These are phyloP conservation scores for Sphagnurus paluster DNA, from an alignment of 1,284 basidiomycete species.

Conservation along the genomic window DNA sequence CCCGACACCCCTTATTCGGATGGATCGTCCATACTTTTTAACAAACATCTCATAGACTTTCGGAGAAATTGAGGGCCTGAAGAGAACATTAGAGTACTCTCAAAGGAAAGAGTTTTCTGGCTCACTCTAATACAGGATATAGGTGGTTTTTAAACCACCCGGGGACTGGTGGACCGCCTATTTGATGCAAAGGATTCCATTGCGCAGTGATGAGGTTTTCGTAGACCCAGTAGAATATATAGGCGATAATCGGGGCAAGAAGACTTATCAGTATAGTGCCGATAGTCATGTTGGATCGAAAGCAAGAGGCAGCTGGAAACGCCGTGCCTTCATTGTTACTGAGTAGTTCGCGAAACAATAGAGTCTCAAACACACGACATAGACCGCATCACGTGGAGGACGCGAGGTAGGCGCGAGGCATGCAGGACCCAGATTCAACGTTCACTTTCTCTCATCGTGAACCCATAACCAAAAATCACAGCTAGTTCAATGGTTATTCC, in stretches of 20 bases:
- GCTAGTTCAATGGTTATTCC: too few species aligned
- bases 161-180: conserved; percentile 59
- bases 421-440: too few species aligned
- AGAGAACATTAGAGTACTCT: background rate
- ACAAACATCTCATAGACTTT: conserved; percentile 52
- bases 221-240: conserved; percentile 30
- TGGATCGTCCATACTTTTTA: conserved; percentile 53
- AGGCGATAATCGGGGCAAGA: conserved; percentile 24
- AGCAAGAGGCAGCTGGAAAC: background rate
- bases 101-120: conserved; percentile 16
- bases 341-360: too few species aligned
- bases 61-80: conserved; percentile 57
- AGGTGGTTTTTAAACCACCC: conserved; percentile 56
- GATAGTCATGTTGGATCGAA: conserved; percentile 9
- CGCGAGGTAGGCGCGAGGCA: too few species aligned
- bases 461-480: too few species aligned
- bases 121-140: conserved; percentile 55
- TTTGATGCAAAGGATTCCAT: conserved; percentile 49
- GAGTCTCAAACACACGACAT: too few species aligned
- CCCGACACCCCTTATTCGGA: conserved; percentile 62
- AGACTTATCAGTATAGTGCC: conserved; percentile 16
- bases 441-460: too few species aligned
- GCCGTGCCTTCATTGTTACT: background rate
- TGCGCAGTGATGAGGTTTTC: conserved; percentile 37
- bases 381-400: too few species aligned